Evolutionary conservation across 2,329 filamentous ascomycete species (phyloP), one percentile per base, ranked within the genome.

Genomic region (Clonostachys rhizophaga): DNA sequence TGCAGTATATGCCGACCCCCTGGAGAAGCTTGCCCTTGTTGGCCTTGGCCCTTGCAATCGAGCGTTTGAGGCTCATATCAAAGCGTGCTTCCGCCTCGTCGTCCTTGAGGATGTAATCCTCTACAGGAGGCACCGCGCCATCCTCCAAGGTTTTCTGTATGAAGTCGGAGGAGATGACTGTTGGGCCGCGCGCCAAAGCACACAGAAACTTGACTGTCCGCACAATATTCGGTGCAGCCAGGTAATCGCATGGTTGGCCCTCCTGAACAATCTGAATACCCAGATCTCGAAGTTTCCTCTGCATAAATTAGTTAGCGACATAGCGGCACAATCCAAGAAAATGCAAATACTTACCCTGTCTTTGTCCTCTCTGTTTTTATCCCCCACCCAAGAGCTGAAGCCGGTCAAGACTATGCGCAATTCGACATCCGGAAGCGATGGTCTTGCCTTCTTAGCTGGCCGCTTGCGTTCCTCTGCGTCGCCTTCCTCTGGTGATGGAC

Each of bases 191-290:
- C 16, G 94, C 91, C 30, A 99, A 71, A 12, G 91, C 90, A 51
- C 86, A 87, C 44, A 97, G 84, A 61, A 99, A 99, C 61, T 99
- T 99, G 62, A 89, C 84, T 0, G 94, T 99, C 36, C 94, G 86
- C 34, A 96, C 81, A 51, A 97, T 83, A 40, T 83, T 80, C 1
- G 92, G 94, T 5, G 92, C 92, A 34, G 90, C 91, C 11, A 99
- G 79, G 62, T 95, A 89, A 57, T 92, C 89, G 62, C 89, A 94
- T 41, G 81, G 78, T 43, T 81, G 79, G 24, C 83, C 83, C 59
- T 96, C 88, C 55, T 86, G 78, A 5, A 89, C 86, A 18, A 96
- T 81, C 54, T 84, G 76, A 47, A 99, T 88, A 8, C 94, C 94
- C 35, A 97, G 71, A 42, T 87, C 82, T 50, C 91, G 87, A 47